Evolutionary conservation across 352 stramenopile genomes (phyloP).

Genomic region (Globisporangium recalcitrans): DNA sequence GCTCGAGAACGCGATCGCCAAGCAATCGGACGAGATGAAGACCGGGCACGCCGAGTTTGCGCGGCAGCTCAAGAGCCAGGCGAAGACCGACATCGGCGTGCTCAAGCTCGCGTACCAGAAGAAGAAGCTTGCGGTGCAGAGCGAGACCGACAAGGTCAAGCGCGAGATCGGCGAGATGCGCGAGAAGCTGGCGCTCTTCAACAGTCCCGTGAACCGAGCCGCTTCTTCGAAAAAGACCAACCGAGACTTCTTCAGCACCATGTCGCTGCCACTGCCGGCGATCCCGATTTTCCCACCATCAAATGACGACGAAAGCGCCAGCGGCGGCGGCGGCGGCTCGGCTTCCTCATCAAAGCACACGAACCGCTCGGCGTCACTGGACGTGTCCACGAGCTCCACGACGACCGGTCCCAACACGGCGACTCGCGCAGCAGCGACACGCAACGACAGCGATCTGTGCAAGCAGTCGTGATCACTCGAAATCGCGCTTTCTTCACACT

Average conservation of each 20-base stretch:
- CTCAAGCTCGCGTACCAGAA: conserved; percentile 46
- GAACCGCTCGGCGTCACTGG: conserved; percentile 16
- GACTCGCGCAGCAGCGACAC: conserved; percentile 19
- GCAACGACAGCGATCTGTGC: conserved; percentile 32
- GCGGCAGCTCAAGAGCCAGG: conserved; percentile 48
- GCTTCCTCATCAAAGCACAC: conserved; percentile 7
- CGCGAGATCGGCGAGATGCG: conserved; percentile 27
- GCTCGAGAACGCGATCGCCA: conserved; percentile 37
- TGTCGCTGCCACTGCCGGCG: conserved; percentile 30
- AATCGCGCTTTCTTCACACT: not conserved
- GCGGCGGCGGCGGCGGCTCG: not conserved
- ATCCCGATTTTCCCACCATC: conserved; percentile 20
- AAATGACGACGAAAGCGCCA: not conserved
- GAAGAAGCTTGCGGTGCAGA: conserved; percentile 34
- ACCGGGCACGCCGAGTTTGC: conserved; percentile 42
- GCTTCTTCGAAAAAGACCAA: conserved; percentile 5
- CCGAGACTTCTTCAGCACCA: conserved; percentile 41
- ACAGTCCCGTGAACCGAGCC: conserved; percentile 7
- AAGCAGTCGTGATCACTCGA: conserved; percentile 21
- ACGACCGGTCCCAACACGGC: conserved; percentile 14
- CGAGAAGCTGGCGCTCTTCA: conserved; percentile 22
- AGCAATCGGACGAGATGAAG: conserved; percentile 30
- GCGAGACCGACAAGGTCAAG: conserved; percentile 22
- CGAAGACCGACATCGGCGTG: conserved; percentile 40
- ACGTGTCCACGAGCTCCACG: conserved; percentile 16